Evolutionary conservation across 192 early-diverging fungal genomes (phyloP), one percentile per base, ranked within the genome.

Genomic region (Linnemannia hyalina): DNA sequence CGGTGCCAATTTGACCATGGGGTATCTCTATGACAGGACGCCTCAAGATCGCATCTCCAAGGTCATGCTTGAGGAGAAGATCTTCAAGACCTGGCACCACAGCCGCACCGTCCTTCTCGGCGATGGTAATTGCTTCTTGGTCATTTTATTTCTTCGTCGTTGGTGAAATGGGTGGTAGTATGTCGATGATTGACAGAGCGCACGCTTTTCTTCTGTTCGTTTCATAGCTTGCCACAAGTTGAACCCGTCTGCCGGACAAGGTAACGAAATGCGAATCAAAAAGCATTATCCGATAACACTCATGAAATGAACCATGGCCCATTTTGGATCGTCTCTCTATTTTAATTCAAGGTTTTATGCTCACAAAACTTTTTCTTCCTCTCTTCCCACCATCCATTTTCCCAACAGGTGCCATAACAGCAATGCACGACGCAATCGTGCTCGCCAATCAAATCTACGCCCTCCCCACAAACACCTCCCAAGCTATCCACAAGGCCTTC

Each of bases 31-130:
- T 29, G 76, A 77, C 20, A 41, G 11, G 20, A 77, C 76, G 2
- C 63, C 76, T 0, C 46, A 46, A 32, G 35, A 77, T 15, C 44
- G 44, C 20, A 77, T 77, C 68, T 77, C 76, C 32, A 77, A 77
- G 42, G 76, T 52, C 20, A 69, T 15, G 47, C 76, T 77, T 8
- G 76, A 77, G 23, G 76, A 77, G 23, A 70, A 77, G 42, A 35
- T 77, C 22, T 77, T 77, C 40, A 49, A 69, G 8, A 77, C 76
- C 18, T 77, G 76, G 76, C 49, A 77, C 32, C 36, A 35, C 52
- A 65, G 65, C 1, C 76, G 76, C 6, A 69, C 46, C 4, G 60
- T 68, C 3, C 76, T 77, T 1, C 23, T 77, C 9, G 76, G 76
- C 3, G 76, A 77, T 69, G 76, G 75, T 76, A 23, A 76, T 23